Evolutionary conservation across 2,329 filamentous ascomycete species (phyloP).

Genomic region (Coniella lustricola): DNA sequence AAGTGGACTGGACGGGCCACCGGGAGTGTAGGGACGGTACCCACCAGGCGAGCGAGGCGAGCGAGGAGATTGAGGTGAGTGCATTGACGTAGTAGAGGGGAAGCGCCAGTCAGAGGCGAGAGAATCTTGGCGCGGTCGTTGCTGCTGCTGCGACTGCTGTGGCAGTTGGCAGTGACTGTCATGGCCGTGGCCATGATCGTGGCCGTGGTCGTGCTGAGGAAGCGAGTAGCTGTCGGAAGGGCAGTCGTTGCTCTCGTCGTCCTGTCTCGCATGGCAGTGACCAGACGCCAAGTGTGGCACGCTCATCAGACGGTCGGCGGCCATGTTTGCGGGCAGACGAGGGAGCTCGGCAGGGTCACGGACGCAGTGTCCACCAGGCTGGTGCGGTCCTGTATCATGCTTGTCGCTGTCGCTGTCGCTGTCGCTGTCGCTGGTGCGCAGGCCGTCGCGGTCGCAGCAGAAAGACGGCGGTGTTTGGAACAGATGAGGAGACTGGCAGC

Average conservation of each 20-base stretch:
- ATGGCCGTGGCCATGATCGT: neutral
- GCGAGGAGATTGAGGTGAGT: constrained; percentile 1
- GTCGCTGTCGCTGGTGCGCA: neutral
- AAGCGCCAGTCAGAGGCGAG: constrained; percentile 11
- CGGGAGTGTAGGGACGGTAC: constrained; percentile 1
- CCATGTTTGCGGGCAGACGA: neutral
- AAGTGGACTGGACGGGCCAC: constrained; percentile 4
- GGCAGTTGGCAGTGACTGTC: neutral
- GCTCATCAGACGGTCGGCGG: no score
- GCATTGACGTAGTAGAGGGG: constrained; percentile 6
- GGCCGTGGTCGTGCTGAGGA: neutral
- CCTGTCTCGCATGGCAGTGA: no score
- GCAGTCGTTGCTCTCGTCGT: neutral
- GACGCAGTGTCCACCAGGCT: neutral
- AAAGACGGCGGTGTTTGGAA: no score
- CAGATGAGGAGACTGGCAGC: neutral
- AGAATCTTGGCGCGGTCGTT: constrained; percentile 9
- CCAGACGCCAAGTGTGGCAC: no score
- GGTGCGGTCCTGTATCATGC: neutral
- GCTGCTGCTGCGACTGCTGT: neutral
- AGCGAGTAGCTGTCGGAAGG: neutral
- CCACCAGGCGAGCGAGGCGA: constrained; percentile 5
- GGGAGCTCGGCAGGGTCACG: neutral
- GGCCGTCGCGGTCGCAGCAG: no score
- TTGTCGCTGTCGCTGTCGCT: neutral